phyloP scores from a whole-genome alignment of 2,329 filamentous ascomycete species.

The Colletotrichum sp. region DNA sequence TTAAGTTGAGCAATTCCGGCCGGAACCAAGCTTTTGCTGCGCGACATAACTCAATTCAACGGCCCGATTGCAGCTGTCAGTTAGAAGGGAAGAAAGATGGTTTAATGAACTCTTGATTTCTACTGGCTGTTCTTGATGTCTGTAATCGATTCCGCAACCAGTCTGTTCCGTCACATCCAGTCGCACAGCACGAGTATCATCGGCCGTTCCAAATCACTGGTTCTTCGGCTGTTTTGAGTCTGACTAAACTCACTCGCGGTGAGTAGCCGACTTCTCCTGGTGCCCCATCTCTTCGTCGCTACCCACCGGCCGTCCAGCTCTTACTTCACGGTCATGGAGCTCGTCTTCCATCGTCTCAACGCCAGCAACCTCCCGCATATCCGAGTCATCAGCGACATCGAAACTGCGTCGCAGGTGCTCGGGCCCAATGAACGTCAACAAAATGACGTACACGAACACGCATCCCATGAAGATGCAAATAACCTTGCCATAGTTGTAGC shows the following conservation, averaged over 20 bases:
- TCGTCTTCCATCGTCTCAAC: constrained; percentile 32
- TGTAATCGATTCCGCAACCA: background rate
- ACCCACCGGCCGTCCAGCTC: background rate
- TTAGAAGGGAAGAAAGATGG: background rate
- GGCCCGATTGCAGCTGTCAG: background rate
- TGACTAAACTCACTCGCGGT: background rate
- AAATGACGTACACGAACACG: constrained; percentile 69
- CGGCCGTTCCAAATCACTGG: background rate
- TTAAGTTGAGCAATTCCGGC: background rate
- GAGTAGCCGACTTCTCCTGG: constrained; percentile 17
- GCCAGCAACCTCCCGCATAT: constrained; percentile 51
- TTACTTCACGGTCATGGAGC: background rate
- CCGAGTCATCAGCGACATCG: constrained; percentile 52
- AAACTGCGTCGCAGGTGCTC: constrained; percentile 58
- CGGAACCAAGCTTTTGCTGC: background rate
- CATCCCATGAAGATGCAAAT: constrained; percentile 93
- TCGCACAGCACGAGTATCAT: background rate
- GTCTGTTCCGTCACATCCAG: background rate
- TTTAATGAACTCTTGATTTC: background rate
- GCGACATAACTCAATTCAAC: background rate
- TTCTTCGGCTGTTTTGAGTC: background rate
- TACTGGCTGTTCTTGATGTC: background rate
- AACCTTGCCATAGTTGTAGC: constrained; percentile 81
- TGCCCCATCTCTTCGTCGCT: constrained; percentile 14
- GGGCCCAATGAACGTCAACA: constrained; percentile 67